Evolutionary conservation across 225 moss, liverwort and hornwort species (phyloP).

Genomic region (Bryoerythrophyllum caledonicum): DNA sequence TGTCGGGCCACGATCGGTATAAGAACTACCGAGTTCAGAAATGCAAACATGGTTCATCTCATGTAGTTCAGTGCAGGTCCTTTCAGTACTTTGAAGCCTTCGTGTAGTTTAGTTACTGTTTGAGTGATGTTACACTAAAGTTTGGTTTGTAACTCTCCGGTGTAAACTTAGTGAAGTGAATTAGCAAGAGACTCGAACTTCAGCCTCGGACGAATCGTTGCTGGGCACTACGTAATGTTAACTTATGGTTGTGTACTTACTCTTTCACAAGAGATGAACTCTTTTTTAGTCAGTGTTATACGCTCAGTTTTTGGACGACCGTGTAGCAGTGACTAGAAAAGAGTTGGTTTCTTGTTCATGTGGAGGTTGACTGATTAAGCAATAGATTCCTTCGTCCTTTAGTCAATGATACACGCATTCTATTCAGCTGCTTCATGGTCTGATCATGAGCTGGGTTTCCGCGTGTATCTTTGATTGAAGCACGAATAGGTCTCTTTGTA

Average conservation of each 20-base stretch:
- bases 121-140: too few relatives aligned
- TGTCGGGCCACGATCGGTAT: too few relatives aligned
- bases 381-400: neutral
- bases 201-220: too few relatives aligned
- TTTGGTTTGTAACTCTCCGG: too few relatives aligned
- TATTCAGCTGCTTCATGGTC: neutral
- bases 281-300: neutral
- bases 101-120: too few relatives aligned
- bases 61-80: too few relatives aligned
- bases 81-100: too few relatives aligned
- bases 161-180: too few relatives aligned
- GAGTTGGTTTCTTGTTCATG: neutral
- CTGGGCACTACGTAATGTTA: too few relatives aligned
- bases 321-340: neutral
- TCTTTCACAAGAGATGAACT: neutral
- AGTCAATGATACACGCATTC: neutral
- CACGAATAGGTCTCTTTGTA: neutral
- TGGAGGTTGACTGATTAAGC: neutral
- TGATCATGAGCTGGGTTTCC: neutral
- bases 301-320: neutral
- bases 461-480: neutral
- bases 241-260: neutral
- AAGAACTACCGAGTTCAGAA: too few relatives aligned
- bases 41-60: too few relatives aligned
- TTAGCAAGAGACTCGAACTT: too few relatives aligned